Conservation (phyloP, 176 grass and related monocot genomes). For the Urochloa ruziziensis region DNA sequence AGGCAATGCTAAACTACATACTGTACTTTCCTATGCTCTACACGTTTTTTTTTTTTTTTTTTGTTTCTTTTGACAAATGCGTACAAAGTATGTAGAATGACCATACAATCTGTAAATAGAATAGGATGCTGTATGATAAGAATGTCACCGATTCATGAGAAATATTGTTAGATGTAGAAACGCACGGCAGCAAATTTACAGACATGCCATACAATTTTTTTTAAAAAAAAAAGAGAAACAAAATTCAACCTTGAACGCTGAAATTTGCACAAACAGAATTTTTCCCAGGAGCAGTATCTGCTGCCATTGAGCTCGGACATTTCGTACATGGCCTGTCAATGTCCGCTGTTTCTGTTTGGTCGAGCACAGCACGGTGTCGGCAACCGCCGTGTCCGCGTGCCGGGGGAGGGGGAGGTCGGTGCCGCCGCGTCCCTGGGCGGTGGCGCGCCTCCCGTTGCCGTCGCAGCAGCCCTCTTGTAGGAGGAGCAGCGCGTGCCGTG, state of each 20-base stretch:
- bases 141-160: neutral
- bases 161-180: neutral
- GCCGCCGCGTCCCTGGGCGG: neutral
- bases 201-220: too few species aligned
- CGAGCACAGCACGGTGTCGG: neutral
- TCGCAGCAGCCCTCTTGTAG: neutral
- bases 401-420: neutral
- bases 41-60: neutral
- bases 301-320: neutral
- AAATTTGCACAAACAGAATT: neutral
- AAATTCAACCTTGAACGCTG: neutral
- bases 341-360: neutral
- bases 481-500: neutral
- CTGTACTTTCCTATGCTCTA: neutral
- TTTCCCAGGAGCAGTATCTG: neutral
- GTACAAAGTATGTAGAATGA: neutral
- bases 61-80: neutral
- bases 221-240: neutral
- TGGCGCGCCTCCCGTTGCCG: neutral
- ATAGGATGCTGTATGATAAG: neutral
- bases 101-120: neutral
- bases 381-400: neutral
- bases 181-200: neutral
- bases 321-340: neutral
- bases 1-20: neutral